Conservation (phyloP, 495 filamentous ascomycete genomes). For the Jackrogersella multiformis region DNA sequence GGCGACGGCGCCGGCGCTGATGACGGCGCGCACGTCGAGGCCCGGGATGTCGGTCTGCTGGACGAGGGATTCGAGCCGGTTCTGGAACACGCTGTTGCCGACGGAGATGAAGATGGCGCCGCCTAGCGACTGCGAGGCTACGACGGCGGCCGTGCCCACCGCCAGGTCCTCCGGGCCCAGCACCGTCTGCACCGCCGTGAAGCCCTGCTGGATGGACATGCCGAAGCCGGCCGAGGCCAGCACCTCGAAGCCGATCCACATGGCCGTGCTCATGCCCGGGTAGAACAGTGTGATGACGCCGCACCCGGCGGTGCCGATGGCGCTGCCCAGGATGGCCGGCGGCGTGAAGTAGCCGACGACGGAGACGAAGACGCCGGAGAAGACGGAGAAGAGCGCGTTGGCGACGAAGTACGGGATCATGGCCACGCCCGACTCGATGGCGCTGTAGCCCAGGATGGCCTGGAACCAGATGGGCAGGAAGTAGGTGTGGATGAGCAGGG, state of each 20-base stretch:
- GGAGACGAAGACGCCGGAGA: conserved; percentile 60
- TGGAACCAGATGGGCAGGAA: conserved; percentile 87
- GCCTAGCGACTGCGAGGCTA: conserved; percentile 67
- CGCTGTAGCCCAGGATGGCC: conserved; percentile 71
- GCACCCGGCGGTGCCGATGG: conserved; percentile 68
- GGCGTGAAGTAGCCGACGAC: conserved; percentile 72
- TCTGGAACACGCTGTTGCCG: conserved; percentile 56
- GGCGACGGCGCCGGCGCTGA: conserved; percentile 61
- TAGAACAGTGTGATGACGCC: conserved; percentile 70
- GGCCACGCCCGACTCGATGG: conserved; percentile 73
- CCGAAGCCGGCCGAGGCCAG: conserved; percentile 70
- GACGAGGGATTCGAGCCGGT: conserved; percentile 24
- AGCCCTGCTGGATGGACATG: conserved; percentile 65
- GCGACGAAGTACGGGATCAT: conserved; percentile 72
- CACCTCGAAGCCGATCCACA: conserved; percentile 73
- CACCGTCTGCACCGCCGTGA: conserved; percentile 63
- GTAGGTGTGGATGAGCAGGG: conserved; percentile 69
- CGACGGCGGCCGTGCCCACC: conserved; percentile 64
- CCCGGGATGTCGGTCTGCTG: conserved; percentile 33
- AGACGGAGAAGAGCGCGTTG: conserved; percentile 65
- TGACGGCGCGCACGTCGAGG: conserved; percentile 44
- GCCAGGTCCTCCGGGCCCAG: conserved; percentile 60
- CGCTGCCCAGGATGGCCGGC: conserved; percentile 66
- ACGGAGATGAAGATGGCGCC: conserved; percentile 68
- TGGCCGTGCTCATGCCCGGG: conserved; percentile 38